These are phyloP conservation scores for Trametes versicolor DNA, from an alignment of 1,284 basidiomycete genomes.

Conservation along the genomic window DNA sequence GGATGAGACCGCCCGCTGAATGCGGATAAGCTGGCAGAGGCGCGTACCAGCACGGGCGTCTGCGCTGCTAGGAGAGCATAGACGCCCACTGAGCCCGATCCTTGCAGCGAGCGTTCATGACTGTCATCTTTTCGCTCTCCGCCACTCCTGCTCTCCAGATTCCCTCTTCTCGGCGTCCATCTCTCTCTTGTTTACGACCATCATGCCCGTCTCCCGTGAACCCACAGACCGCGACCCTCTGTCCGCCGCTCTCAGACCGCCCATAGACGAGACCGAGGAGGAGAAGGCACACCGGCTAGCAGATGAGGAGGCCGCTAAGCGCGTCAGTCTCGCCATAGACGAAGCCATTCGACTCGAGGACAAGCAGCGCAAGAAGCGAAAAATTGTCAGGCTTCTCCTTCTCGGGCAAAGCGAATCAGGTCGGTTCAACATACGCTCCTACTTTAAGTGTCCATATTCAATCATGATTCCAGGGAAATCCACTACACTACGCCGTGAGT, in stretches of 20 bases:
- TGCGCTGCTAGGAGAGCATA: conserved; percentile 17
- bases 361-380: conserved; percentile 69
- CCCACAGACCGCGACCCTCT: conserved; percentile 69
- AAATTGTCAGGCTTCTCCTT: conserved; percentile 67
- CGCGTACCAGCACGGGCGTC: conserved; percentile 16
- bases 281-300: conserved; percentile 60
- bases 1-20: conserved; percentile 7
- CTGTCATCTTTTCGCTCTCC: conserved; percentile 43
- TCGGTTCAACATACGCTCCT: conserved; percentile 44
- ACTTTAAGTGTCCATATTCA: conserved; percentile 6
- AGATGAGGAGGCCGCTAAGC: conserved; percentile 67
- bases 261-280: conserved; percentile 66
- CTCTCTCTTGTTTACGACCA: conserved; percentile 46
- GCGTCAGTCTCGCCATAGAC: conserved; percentile 73
- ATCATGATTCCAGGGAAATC: conserved; percentile 56
- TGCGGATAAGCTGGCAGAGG: conserved; percentile 21
- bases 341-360: conserved; percentile 72
- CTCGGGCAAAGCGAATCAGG: conserved; percentile 83
- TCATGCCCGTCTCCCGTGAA: conserved; percentile 56
- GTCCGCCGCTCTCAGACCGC: conserved; percentile 67
- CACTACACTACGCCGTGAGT: conserved; percentile 78
- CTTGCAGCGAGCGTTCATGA: conserved; percentile 35
- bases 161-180: conserved; percentile 26
- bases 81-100: conserved; percentile 18
- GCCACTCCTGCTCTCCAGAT: conserved; percentile 31